Base-by-base conservation (phyloP, 106 monocot species). In the Dioscorea zingiberensis region DNA sequence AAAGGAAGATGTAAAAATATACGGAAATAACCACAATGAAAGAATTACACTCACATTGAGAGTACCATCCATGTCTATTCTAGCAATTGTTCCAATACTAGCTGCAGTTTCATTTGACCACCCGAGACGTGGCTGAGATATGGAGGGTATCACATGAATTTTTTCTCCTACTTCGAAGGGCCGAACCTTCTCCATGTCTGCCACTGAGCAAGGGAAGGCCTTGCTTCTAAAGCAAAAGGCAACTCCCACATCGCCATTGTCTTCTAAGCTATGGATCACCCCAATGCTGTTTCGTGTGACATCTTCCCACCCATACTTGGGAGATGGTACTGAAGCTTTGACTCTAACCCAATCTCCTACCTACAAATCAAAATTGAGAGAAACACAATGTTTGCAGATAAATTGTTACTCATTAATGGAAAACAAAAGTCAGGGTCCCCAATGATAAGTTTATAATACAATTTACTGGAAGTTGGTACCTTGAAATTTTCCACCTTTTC, bases 271-370 rank as follows among this genome's bases (percentile, higher is more conserved):
- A 69, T 98, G 98, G 58, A 98, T 71, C 63, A 98, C 80, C 19
- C 98, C 98, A 58, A 98, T 87, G 71, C 98, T 93, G 66, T 73
- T 81, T 44, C 89, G 73, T 12, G 81, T 79, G 3, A 98, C 98
- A 89, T 98, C 98, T 63, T 98, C 98, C 98, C 98, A 98, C 58
- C 98, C 98, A 63, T 93, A 98, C 77, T 98, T 98, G 25, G 98
- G 98, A 10, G 98, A 93, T 46, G 98, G 83, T 16, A 89, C 89
- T 38, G 93, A 82, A 62, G 93, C 76, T 80, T 98, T 98, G 25
- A 89, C 93, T 70, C 84, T 86, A 8, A 93, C 93, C 98, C 92
- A 98, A 57, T 98, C 80, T 56, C 98, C 93, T 38, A 98, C 98
- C 98, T 98, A 71, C 48, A 63, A 54, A 71, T 10, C 15, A 65